Conservation (phyloP, 2,329 filamentous ascomycete species). For the Xylariaceae sp. region DNA sequence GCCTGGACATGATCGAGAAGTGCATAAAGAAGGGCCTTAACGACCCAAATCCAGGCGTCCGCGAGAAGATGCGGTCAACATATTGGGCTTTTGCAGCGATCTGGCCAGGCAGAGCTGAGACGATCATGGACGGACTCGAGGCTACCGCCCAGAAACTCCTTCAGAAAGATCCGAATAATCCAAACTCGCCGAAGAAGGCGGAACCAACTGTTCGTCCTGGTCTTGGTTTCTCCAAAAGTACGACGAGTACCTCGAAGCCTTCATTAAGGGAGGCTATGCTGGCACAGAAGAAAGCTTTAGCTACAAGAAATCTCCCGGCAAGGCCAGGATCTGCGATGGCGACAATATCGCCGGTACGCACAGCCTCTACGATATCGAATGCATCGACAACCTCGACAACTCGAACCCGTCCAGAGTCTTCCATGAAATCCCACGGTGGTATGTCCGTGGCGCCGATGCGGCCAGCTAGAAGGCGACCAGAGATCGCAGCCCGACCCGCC, state of each 20-base stretch:
- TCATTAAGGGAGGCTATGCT: conserved; percentile 83
- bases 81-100: conserved; percentile 83
- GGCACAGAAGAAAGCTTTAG: conserved; percentile 74
- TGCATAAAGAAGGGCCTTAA: conserved; percentile 86
- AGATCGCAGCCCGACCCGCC: conserved; percentile 63
- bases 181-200: conserved; percentile 66
- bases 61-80: conserved; percentile 82
- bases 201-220: conserved; percentile 61
- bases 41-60: conserved; percentile 88
- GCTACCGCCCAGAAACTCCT: conserved; percentile 78
- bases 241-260: conserved; percentile 62
- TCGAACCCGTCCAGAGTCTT: conserved; percentile 50
- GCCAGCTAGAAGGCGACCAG: conserved; percentile 63
- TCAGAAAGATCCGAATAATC: conserved; percentile 83
- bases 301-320: conserved; percentile 58
- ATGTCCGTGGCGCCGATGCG: conserved; percentile 70
- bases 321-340: conserved; percentile 70
- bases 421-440: conserved; percentile 57
- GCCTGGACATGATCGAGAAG: conserved; percentile 83
- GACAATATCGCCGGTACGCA: conserved; percentile 60
- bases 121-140: conserved; percentile 81
- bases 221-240: conserved; percentile 67
- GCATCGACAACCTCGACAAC: conserved; percentile 44
- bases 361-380: conserved; percentile 47
- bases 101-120: conserved; percentile 79